These are phyloP conservation scores for Blastobotrys peoriensis DNA, from an alignment of 805 yeast genomes.

Conservation along the genomic window DNA sequence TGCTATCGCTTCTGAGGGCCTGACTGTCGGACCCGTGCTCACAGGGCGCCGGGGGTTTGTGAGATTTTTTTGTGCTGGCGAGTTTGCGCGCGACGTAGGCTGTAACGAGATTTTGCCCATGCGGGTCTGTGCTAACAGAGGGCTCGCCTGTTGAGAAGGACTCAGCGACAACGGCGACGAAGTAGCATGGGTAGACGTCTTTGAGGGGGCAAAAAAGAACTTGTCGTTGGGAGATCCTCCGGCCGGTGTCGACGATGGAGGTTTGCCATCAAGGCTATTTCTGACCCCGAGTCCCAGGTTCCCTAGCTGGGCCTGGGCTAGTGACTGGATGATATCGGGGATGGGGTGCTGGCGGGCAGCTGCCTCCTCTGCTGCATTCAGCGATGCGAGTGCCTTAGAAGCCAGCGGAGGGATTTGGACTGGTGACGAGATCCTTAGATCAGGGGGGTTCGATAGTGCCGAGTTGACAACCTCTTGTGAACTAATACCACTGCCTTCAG, in stretches of 20 bases:
- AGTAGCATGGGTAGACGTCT: neutral
- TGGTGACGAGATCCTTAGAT: too few relatives aligned
- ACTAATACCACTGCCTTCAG: too few relatives aligned
- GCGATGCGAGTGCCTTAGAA: too few relatives aligned
- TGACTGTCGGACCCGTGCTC: slow-evolving; percentile 4
- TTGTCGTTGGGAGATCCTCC: slow-evolving; percentile 4
- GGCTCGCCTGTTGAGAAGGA: neutral
- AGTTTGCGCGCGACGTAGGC: slow-evolving; percentile 9
- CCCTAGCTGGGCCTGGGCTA: neutral
- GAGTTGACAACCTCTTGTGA: too few relatives aligned
- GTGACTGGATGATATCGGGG: slow-evolving; percentile 6
- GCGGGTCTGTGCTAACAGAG: neutral
- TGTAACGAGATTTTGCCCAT: neutral
- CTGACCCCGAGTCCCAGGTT: neutral
- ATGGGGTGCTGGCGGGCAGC: slow-evolving; percentile 4
- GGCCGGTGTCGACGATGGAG: neutral
- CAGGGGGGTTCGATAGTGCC: too few relatives aligned
- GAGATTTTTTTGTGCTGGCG: slow-evolving; percentile 5
- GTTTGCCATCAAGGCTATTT: too few relatives aligned
- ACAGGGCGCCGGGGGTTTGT: slow-evolving; percentile 2
- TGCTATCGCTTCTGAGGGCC: slow-evolving; percentile 1
- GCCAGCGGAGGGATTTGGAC: neutral
- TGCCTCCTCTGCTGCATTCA: too few relatives aligned
- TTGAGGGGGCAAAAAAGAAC: slow-evolving; percentile 6
- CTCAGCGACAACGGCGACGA: slow-evolving; percentile 1